A percentile compares a stretch with the other conserved stretches of the same genome.
Evolutionary conservation across 2,329 filamentous ascomycete genomes (phyloP).

Genomic region (Proliferodiscus dingleyae): DNA sequence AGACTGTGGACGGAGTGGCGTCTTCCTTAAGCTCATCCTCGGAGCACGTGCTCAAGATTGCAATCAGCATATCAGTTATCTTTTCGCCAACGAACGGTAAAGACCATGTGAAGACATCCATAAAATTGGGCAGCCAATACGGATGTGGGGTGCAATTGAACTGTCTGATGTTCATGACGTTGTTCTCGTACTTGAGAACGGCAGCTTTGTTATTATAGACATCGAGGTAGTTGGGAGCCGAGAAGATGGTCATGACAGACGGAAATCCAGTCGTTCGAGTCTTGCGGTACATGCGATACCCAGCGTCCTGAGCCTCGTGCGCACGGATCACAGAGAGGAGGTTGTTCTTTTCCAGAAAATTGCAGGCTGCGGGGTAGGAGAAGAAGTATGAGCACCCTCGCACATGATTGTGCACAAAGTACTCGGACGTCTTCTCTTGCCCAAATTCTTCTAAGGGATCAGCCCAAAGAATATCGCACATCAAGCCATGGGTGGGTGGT

Average conservation of each 20-base stretch:
- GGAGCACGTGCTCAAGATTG: conserved; percentile 97
- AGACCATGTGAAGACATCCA: conserved; percentile 99
- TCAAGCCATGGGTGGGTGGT: conserved; percentile 92
- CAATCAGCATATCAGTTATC: conserved; percentile 98
- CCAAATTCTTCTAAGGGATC: conserved; percentile 98
- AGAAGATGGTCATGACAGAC: conserved; percentile 99
- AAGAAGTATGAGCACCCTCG: conserved; percentile 99
- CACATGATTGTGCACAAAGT: conserved; percentile 97
- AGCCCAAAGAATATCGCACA: conserved; percentile 99
- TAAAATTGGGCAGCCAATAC: conserved; percentile 99
- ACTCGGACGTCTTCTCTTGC: conserved; percentile 96
- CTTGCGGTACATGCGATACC: conserved; percentile 99
- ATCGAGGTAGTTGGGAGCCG: conserved; percentile 95
- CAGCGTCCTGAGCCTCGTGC: conserved; percentile 96
- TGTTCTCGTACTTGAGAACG: conserved; percentile 98
- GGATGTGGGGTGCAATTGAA: conserved; percentile 99
- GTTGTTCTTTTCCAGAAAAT: conserved; percentile 98
- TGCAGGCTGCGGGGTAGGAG: conserved; percentile 93
- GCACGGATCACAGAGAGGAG: conserved; percentile 93
- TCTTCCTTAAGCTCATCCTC: conserved; percentile 96
- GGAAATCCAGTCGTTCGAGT: conserved; percentile 97
- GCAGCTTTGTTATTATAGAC: conserved; percentile 99
- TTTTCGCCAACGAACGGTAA: conserved; percentile 98
- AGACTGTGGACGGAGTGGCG: conserved; percentile 58
- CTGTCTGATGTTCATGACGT: conserved; percentile 99